phyloP scores from a whole-genome alignment of 257 asterid genomes.

The Jasminum sambac region DNA sequence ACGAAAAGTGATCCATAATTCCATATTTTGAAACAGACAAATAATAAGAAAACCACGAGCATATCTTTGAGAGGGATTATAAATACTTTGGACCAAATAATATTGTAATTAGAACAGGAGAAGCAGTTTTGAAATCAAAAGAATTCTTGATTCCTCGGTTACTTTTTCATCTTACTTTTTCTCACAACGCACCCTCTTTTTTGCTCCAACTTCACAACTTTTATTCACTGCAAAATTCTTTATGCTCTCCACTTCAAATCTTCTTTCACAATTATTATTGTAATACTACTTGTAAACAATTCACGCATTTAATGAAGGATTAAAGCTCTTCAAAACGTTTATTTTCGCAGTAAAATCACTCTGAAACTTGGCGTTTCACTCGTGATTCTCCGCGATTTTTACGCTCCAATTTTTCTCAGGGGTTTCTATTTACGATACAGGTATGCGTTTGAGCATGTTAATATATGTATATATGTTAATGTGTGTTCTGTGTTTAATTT shows the following conservation, averaged over 20 bases:
- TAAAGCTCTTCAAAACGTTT: conserved; percentile 12
- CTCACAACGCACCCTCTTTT: background rate
- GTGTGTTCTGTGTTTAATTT: conserved; percentile 6
- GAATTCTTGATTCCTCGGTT: background rate
- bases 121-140: conserved; percentile 1
- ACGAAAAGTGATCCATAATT: too few species aligned
- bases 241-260: conserved; percentile 6
- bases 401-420: conserved; percentile 5
- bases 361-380: background rate
- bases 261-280: conserved; percentile 8
- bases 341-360: conserved; percentile 1
- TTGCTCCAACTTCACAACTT: conserved; percentile 2
- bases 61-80: too few species aligned
- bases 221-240: background rate
- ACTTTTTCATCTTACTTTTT: background rate
- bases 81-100: too few species aligned
- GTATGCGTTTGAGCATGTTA: conserved; percentile 16
- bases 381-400: conserved; percentile 14
- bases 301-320: conserved; percentile 30
- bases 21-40: too few species aligned
- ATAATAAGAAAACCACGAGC: too few species aligned
- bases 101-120: background rate
- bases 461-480: background rate
- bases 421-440: conserved; percentile 16
- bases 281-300: background rate